Base-by-base conservation (phyloP, 305 asterid genomes). In the Withania somnifera region DNA sequence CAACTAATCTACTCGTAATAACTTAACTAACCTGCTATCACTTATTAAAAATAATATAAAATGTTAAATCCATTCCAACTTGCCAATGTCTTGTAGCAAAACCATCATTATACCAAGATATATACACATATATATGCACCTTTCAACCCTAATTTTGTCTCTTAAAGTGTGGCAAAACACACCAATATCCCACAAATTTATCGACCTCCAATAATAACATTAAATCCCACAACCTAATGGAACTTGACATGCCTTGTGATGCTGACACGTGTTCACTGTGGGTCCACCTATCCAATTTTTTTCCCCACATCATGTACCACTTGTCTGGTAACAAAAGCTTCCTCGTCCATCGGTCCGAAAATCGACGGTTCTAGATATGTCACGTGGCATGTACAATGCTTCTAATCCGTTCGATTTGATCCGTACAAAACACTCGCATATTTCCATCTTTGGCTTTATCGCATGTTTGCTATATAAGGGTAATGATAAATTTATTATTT, bases 381-480 rank as follows among this genome's bases (percentile, higher is more conserved):
- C 40, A 78, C 73, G 69, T 61, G 53, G 22, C 47, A 45, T 17
- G 57, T 19, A 34, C 75, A 78, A 10, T 3, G 13, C 2, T 2
- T 13, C 47, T 61, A 13, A 6, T 7, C 85, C 86, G 82, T 85
- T 11, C 1, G 82, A 87, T 85, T n/a, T 1, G 19, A 79, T 61
- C 82, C 85, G 83, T 81, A 69, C 82, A 69, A 40, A 6, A 15
- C 60, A 11, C 24, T 76, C 36, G 51, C 83, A 58, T 78, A 73
- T 84, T 84, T 78, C 85, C 86, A n/a, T 83, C 68, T 83, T 85
- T 87, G 75, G 87, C 78, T 73, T 87, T 71, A 69, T 60, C 87
- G 66, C 22, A 81, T 66, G 87, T 85, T 73, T 85, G 82, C 88
- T 77, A 83, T 32, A 85, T 83, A 42, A 77, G 84, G 85, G 69